Percentiles rank a stretch among this genome's conserved stretches.
Evolutionary conservation across 2,329 filamentous ascomycete species (phyloP).

Genomic region (Bretziella fagacearum): DNA sequence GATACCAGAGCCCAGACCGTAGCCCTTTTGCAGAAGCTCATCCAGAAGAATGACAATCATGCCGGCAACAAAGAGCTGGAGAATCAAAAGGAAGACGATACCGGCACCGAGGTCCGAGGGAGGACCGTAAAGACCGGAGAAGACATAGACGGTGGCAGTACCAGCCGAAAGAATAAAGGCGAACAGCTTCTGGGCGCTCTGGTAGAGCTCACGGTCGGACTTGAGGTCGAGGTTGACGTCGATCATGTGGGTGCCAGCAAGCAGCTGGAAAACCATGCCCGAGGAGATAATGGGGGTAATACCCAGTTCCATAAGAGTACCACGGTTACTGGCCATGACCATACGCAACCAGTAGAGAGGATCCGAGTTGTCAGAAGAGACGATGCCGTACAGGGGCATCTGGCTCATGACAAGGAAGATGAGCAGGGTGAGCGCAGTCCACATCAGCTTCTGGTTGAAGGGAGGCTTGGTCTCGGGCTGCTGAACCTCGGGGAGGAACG

Average conservation of each 20-base stretch:
- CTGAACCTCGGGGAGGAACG: slow-evolving; percentile 97
- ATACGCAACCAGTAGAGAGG: slow-evolving; percentile 99
- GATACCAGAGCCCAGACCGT: slow-evolving; percentile 94
- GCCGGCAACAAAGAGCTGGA: slow-evolving; percentile 93
- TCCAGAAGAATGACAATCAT: slow-evolving; percentile 98
- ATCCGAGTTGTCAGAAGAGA: slow-evolving; percentile 95
- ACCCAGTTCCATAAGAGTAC: slow-evolving; percentile 89
- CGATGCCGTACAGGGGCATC: slow-evolving; percentile 98
- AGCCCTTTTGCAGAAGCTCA: slow-evolving; percentile 98
- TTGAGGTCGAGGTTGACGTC: slow-evolving; percentile 99
- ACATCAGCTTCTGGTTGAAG: slow-evolving; percentile 98
- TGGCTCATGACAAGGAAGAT: slow-evolving; percentile 99
- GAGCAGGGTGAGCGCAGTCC: slow-evolving; percentile 82
- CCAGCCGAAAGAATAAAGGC: slow-evolving; percentile 96
- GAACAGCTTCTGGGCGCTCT: slow-evolving; percentile 97
- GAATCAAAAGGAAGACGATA: slow-evolving; percentile 94
- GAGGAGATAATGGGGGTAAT: slow-evolving; percentile 99
- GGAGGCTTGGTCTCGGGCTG: slow-evolving; percentile 96
- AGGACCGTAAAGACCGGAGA: slow-evolving; percentile 93
- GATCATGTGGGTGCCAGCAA: slow-evolving; percentile 97
- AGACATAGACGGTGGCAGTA: slow-evolving; percentile 93
- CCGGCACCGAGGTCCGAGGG: slow-evolving; percentile 92
- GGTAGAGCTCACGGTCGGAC: slow-evolving; percentile 98
- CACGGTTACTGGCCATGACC: slow-evolving; percentile 98
- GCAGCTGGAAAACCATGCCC: slow-evolving; percentile 99